Percentiles rank a stretch among this genome's conserved stretches.
Evolutionary conservation across 345 rosid genomes (phyloP).

Genomic region (Turritis glabra): DNA sequence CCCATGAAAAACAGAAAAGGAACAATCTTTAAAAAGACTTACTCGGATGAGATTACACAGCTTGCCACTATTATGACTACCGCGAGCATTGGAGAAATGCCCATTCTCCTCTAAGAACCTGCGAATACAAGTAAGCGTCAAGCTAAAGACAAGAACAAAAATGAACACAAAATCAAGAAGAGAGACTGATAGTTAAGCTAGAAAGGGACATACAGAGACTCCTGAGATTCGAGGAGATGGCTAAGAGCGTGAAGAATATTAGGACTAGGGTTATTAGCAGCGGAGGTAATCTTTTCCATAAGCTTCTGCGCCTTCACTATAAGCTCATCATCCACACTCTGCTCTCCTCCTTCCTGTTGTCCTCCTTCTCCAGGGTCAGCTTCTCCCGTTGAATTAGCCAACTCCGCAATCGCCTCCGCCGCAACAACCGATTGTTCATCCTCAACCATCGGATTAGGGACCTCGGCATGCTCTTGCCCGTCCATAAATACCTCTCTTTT

Average conservation of each 20-base stretch:
- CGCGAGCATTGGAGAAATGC: conserved; percentile 59
- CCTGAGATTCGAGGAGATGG: conserved; percentile 80
- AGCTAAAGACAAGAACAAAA: neutral
- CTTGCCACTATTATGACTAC: conserved; percentile 77
- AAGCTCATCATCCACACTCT: conserved; percentile 65
- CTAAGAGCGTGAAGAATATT: conserved; percentile 74
- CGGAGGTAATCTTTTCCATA: conserved; percentile 76
- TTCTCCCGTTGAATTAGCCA: conserved; percentile 11
- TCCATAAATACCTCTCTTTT: conserved; percentile 28
- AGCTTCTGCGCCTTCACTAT: conserved; percentile 68
- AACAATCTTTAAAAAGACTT: conserved; percentile 1
- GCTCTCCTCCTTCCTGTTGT: conserved; percentile 44
- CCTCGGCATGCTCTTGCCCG: conserved; percentile 46
- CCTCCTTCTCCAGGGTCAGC: conserved; percentile 35
- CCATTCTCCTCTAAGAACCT: conserved; percentile 68
- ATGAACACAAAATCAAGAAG: neutral
- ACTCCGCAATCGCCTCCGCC: conserved; percentile 22
- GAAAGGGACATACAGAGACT: conserved; percentile 56
- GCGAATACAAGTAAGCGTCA: conserved; percentile 19
- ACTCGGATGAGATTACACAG: conserved; percentile 80
- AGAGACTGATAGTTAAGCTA: neutral
- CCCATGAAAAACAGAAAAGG: neutral
- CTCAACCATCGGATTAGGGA: conserved; percentile 11
- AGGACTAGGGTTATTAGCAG: conserved; percentile 80
- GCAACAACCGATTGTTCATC: conserved; percentile 16